phyloP scores from a whole-genome alignment of 345 rosid species.

The Corchorus olitorius region DNA sequence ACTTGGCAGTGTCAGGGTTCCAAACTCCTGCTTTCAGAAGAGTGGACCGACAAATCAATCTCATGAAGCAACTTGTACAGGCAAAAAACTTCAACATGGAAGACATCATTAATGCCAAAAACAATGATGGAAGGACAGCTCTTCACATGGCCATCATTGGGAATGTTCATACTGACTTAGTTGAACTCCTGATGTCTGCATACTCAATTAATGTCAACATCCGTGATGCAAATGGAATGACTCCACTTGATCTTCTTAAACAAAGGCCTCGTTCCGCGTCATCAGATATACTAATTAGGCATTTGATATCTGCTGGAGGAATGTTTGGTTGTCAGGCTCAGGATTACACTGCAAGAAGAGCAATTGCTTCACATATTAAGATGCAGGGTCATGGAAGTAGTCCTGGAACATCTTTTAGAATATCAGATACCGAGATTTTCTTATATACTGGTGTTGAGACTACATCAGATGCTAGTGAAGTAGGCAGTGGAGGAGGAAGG shows the following conservation, averaged over 20 bases:
- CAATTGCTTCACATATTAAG: slow-evolving; percentile 68
- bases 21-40: slow-evolving; percentile 72
- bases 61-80: slow-evolving; percentile 57
- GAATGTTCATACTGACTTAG: slow-evolving; percentile 61
- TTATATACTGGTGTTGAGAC: slow-evolving; percentile 57
- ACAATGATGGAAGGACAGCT: slow-evolving; percentile 69
- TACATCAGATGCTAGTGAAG: slow-evolving; percentile 41
- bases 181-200: slow-evolving; percentile 71
- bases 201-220: slow-evolving; percentile 63
- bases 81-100: slow-evolving; percentile 35
- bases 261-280: slow-evolving; percentile 64
- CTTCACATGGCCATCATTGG: slow-evolving; percentile 83
- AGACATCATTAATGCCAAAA: slow-evolving; percentile 57
- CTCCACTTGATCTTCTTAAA: slow-evolving; percentile 80
- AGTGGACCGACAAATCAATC: slow-evolving; percentile 70
- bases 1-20: slow-evolving; percentile 75
- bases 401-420: slow-evolving; percentile 78
- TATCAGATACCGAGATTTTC: slow-evolving; percentile 73
- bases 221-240: slow-evolving; percentile 66
- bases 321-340: slow-evolving; percentile 53
- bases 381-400: slow-evolving; percentile 64
- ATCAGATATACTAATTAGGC: slow-evolving; percentile 63
- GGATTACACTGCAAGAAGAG: slow-evolving; percentile 57
- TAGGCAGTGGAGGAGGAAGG: slow-evolving; percentile 42
- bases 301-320: slow-evolving; percentile 80